Conservation (phyloP, 163 green algal genomes). For the Smithsoniella earleae region DNA sequence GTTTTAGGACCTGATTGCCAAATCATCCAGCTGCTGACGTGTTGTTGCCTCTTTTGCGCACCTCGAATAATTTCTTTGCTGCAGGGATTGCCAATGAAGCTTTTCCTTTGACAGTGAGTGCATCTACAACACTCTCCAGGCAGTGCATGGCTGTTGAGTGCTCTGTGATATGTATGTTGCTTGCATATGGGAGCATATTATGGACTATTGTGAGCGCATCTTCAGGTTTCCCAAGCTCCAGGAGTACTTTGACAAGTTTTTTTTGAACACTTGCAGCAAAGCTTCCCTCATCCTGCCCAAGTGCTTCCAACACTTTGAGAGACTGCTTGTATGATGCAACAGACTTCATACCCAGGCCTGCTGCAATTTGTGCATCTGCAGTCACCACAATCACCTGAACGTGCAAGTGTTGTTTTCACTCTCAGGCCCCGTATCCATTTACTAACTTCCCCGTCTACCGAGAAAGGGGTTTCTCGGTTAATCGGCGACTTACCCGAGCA, state of each 20-base stretch:
- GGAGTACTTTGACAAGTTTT: neutral
- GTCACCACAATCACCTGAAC: neutral
- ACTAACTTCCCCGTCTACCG: too few relatives aligned
- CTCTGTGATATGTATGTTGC: constrained; percentile 24
- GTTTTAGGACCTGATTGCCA: neutral
- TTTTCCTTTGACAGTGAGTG: neutral
- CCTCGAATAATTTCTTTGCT: neutral
- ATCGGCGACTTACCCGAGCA: constrained; percentile 1
- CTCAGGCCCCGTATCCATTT: too few relatives aligned
- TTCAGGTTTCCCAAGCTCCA: neutral
- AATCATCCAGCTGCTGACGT: neutral
- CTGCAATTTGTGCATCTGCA: neutral
- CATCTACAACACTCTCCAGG: constrained; percentile 17
- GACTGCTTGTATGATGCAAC: constrained; percentile 14
- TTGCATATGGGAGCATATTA: constrained; percentile 14
- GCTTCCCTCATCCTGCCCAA: constrained; percentile 25
- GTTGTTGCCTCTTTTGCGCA: constrained; percentile 2
- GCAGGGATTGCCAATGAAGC: neutral
- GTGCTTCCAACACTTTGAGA: neutral
- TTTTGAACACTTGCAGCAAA: neutral
- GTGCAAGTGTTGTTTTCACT: neutral
- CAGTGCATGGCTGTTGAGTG: constrained; percentile 27
- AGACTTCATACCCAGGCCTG: neutral
- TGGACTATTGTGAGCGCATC: neutral
- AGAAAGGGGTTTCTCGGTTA: too few relatives aligned